These are phyloP conservation scores for Aphanomyces invadans DNA, from an alignment of 352 stramenopile genomes.

Conservation along the genomic window DNA sequence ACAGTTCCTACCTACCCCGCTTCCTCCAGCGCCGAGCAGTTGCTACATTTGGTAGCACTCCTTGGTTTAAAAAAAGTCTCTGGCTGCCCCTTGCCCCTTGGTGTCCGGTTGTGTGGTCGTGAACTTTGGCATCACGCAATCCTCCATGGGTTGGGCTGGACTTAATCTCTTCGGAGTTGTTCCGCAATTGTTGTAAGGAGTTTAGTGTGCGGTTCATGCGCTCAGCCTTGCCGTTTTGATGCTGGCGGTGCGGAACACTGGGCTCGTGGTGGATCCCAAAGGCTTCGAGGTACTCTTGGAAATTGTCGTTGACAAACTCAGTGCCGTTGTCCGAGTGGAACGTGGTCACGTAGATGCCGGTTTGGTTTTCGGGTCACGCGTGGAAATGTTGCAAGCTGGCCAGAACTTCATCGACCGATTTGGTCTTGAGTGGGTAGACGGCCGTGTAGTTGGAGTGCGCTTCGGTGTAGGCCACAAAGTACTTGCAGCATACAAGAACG, in stretches of 20 bases:
- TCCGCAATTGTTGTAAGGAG: too few relatives aligned
- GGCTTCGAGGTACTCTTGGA: neutral
- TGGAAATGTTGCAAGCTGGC: neutral
- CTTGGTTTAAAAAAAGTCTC: too few relatives aligned
- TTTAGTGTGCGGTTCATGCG: neutral
- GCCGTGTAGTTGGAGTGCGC: neutral
- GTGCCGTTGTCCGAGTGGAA: neutral
- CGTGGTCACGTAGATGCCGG: neutral
- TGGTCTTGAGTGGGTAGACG: neutral
- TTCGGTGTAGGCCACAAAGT: neutral
- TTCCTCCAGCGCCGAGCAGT: too few relatives aligned
- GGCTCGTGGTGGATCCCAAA: neutral
- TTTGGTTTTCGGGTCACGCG: neutral
- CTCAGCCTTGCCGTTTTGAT: neutral
- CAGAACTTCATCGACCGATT: neutral
- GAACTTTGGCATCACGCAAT: too few relatives aligned
- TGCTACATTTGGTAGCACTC: too few relatives aligned
- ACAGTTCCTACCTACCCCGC: too few relatives aligned
- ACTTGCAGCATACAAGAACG: neutral
- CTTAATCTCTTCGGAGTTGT: too few relatives aligned
- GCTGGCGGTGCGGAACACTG: neutral
- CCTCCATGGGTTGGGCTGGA: too few relatives aligned
- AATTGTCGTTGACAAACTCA: neutral
- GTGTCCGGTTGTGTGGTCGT: too few relatives aligned
- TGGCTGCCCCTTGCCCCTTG: too few relatives aligned